A percentile compares a stretch with the other conserved stretches of the same genome.
phyloP scores from a whole-genome alignment of 1,284 basidiomycete species.

The Ganoderma leucocontextum region DNA sequence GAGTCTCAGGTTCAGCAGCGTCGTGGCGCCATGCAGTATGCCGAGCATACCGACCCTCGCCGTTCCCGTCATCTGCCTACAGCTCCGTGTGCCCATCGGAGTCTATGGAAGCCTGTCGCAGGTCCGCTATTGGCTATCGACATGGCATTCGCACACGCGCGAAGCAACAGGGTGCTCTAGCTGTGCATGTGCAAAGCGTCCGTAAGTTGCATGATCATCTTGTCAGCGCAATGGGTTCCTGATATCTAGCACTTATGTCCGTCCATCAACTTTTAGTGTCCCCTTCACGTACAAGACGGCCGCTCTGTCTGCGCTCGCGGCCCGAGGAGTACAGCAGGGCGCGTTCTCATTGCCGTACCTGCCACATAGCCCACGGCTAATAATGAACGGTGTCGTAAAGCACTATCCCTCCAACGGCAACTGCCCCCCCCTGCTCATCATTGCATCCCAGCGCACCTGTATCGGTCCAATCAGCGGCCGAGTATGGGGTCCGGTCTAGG shows the following conservation, averaged over 20 bases:
- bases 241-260: constrained; percentile 1
- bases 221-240: constrained; percentile 1
- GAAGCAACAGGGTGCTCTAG: background rate
- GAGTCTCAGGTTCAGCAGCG: background rate
- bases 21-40: background rate
- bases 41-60: background rate
- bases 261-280: constrained; percentile 10
- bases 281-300: constrained; percentile 17
- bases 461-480: background rate
- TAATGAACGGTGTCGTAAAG: constrained; percentile 3
- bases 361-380: background rate
- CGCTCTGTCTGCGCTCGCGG: background rate
- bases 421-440: background rate
- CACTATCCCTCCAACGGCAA: background rate
- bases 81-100: background rate
- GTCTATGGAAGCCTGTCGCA: background rate
- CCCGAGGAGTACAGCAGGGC: background rate
- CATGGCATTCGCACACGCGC: background rate
- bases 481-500: background rate
- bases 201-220: background rate
- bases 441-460: background rate
- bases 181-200: constrained; percentile 7
- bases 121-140: background rate
- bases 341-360: constrained; percentile 3
- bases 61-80: background rate